Evolutionary conservation across 2,329 filamentous ascomycete genomes (phyloP).

Genomic region (Trematosphaeria pertusa): DNA sequence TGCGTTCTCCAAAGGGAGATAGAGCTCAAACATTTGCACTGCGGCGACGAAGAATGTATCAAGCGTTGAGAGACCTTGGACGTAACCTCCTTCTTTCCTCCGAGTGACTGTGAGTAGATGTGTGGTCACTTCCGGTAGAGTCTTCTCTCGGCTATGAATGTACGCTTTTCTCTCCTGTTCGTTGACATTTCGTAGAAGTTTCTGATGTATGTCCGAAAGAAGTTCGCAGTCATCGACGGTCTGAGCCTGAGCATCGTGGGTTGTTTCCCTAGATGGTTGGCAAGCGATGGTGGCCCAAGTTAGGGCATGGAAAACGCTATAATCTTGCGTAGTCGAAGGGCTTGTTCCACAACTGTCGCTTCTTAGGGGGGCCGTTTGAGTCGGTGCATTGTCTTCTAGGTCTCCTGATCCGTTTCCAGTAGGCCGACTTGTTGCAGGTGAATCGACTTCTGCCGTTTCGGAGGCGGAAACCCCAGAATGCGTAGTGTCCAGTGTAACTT

Average conservation of each 20-base stretch:
- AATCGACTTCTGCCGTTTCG: too few relatives aligned
- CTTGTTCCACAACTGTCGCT: neutral
- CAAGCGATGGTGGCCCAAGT: neutral
- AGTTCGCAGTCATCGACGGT: neutral
- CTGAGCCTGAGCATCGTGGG: neutral
- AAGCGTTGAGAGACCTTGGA: neutral
- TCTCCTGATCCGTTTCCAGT: too few relatives aligned
- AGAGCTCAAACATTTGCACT: neutral
- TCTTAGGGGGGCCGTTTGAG: too few relatives aligned
- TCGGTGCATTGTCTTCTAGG: too few relatives aligned
- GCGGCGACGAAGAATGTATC: neutral
- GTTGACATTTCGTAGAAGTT: neutral
- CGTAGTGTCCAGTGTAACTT: too few relatives aligned
- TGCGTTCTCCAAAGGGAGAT: neutral
- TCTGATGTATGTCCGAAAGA: neutral
- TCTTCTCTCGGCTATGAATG: neutral
- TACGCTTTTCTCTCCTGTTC: neutral
- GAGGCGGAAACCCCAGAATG: too few relatives aligned
- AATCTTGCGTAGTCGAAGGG: too few relatives aligned
- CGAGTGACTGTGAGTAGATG: neutral
- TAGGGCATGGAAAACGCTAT: neutral
- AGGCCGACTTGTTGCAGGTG: too few relatives aligned
- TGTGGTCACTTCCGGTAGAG: neutral
- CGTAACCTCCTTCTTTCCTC: neutral
- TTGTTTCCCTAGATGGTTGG: neutral